These are phyloP conservation scores for Suhomyces kunorum DNA, from an alignment of 1,139 yeast genomes.

Conservation along the genomic window DNA sequence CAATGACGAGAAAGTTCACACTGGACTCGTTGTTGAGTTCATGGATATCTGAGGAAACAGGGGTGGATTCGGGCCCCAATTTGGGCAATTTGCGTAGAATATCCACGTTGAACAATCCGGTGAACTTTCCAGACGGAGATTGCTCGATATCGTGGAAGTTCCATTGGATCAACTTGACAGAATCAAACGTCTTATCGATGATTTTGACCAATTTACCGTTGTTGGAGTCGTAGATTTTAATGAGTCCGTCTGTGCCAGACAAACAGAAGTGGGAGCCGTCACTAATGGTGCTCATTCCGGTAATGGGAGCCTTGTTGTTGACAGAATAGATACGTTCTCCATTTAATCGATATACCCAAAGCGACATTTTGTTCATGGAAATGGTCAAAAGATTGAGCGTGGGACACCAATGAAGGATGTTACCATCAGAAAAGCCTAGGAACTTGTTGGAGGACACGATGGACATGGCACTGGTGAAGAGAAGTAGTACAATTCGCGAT, in stretches of 20 bases:
- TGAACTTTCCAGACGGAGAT: constrained; percentile 9
- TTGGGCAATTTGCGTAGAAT: constrained; percentile 32
- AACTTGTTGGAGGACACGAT: constrained; percentile 23
- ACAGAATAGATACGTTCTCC: constrained; percentile 58
- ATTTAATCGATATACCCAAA: constrained; percentile 54
- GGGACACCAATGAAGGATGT: constrained; percentile 55
- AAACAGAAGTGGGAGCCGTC: constrained; percentile 47
- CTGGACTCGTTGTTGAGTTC: constrained; percentile 14
- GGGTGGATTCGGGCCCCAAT: constrained; percentile 15
- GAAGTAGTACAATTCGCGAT: neutral
- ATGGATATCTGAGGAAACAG: constrained; percentile 14
- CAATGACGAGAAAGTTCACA: constrained; percentile 30
- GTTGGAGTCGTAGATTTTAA: constrained; percentile 52
- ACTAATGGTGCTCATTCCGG: constrained; percentile 36
- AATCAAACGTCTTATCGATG: constrained; percentile 20
- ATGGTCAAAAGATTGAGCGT: constrained; percentile 54
- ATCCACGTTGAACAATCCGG: constrained; percentile 29
- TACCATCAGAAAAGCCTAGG: constrained; percentile 44
- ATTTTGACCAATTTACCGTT: constrained; percentile 42
- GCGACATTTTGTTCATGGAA: constrained; percentile 48
- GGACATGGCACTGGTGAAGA: constrained; percentile 1
- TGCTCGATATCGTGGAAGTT: constrained; percentile 12
- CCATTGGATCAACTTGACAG: constrained; percentile 32
- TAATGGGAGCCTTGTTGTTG: constrained; percentile 38
- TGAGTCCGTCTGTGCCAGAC: constrained; percentile 45